A percentile compares a stretch with the other conserved stretches of the same genome.
Conservation (phyloP, 1,284 basidiomycete genomes). For the Moniliella sp. region DNA sequence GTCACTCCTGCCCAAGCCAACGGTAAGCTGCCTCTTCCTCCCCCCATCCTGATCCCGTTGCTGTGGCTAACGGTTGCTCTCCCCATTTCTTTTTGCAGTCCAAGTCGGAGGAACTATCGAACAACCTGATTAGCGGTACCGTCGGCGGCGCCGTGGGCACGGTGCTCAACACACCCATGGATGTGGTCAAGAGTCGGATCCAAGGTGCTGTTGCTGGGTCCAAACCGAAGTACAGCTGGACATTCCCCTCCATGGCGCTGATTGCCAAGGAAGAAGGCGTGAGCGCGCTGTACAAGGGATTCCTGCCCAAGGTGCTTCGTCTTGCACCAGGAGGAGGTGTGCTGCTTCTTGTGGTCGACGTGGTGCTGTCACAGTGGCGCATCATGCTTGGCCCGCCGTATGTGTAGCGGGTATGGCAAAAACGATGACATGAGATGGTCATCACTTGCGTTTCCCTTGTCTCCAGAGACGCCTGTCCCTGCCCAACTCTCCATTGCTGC, state of each 20-base stretch:
- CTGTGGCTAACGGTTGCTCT: too few relatives aligned
- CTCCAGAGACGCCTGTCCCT: too few relatives aligned
- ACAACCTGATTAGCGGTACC: conserved; percentile 76
- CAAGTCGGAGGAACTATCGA: conserved; percentile 51
- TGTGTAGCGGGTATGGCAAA: too few relatives aligned
- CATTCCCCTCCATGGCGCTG: conserved; percentile 45
- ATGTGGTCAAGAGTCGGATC: conserved; percentile 89
- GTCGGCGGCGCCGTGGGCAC: conserved; percentile 74
- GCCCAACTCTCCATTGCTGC: too few relatives aligned
- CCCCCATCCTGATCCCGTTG: neutral
- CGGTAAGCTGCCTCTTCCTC: conserved; percentile 38
- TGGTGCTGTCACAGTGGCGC: conserved; percentile 16
- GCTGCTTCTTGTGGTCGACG: conserved; percentile 45
- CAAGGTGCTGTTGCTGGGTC: conserved; percentile 46
- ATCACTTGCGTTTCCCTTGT: too few relatives aligned
- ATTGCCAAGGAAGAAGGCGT: conserved; percentile 76
- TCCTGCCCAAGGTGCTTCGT: conserved; percentile 45
- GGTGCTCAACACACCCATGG: conserved; percentile 53
- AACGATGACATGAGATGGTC: too few relatives aligned
- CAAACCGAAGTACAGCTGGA: conserved; percentile 64
- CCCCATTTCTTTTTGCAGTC: neutral
- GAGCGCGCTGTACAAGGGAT: conserved; percentile 79
- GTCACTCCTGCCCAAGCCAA: conserved; percentile 55
- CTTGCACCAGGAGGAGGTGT: conserved; percentile 86
- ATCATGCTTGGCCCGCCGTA: conserved; percentile 21